These are phyloP conservation scores for Plantago elongata DNA, from an alignment of 257 asterid genomes.

Conservation along the genomic window DNA sequence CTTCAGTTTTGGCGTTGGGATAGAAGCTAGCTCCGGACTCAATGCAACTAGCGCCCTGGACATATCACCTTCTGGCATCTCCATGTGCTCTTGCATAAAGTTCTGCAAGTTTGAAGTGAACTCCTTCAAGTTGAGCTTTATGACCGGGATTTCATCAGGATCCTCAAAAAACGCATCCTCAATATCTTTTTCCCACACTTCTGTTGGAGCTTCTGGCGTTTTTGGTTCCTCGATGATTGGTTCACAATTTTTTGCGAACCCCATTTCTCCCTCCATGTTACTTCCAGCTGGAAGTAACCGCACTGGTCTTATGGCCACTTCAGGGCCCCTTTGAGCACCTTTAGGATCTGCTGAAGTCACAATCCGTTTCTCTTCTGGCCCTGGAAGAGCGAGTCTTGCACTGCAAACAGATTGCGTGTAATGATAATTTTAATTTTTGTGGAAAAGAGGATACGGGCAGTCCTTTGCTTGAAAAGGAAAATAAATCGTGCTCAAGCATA, in stretches of 20 bases:
- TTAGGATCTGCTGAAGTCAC: conserved; percentile 26
- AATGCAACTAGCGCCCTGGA: conserved; percentile 83
- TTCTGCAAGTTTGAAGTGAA: conserved; percentile 55
- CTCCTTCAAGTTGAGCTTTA: conserved; percentile 67
- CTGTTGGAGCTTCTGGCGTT: conserved; percentile 63
- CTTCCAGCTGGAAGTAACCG: conserved; percentile 43
- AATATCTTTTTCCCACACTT: conserved; percentile 58
- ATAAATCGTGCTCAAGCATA: conserved; percentile 15
- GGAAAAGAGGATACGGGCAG: background rate
- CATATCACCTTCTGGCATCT: conserved; percentile 61
- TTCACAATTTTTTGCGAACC: conserved; percentile 33
- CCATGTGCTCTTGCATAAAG: conserved; percentile 53
- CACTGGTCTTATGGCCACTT: conserved; percentile 33
- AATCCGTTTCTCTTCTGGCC: conserved; percentile 53
- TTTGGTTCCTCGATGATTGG: conserved; percentile 81
- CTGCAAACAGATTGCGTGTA: conserved; percentile 48
- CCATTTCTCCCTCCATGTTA: conserved; percentile 28
- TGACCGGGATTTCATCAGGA: conserved; percentile 85
- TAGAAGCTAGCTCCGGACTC: conserved; percentile 63
- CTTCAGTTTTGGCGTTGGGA: conserved; percentile 81
- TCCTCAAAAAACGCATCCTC: conserved; percentile 82
- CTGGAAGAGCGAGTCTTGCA: conserved; percentile 92
- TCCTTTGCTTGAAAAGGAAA: conserved; percentile 3
- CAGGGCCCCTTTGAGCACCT: conserved; percentile 28
- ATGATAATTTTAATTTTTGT: conserved; percentile 11